Conservation (phyloP, 306 rosid genomes). For the Fragaria ananassa region DNA sequence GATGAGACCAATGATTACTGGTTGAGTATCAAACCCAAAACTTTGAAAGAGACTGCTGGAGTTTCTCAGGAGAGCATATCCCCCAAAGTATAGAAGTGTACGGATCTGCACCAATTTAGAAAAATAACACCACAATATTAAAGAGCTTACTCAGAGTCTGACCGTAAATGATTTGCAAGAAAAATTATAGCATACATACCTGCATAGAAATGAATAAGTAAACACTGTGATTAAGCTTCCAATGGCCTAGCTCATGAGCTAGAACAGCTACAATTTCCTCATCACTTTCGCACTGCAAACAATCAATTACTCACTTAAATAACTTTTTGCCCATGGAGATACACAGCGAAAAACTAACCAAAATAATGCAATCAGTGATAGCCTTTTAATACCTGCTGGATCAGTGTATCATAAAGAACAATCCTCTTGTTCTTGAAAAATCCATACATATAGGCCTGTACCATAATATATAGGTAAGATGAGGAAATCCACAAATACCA, state of each 20-base stretch:
- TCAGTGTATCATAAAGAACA: slow-evolving; percentile 91
- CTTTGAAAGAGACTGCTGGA: slow-evolving; percentile 68
- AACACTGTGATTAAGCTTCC: slow-evolving; percentile 93
- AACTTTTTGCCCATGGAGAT: not conserved
- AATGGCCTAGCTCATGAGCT: slow-evolving; percentile 97
- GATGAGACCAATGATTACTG: slow-evolving; percentile 84
- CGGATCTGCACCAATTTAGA: slow-evolving; percentile 49
- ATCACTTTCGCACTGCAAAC: slow-evolving; percentile 76
- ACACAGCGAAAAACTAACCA: not conserved
- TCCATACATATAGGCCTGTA: slow-evolving; percentile 99
- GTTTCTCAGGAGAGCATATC: slow-evolving; percentile 87
- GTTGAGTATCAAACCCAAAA: slow-evolving; percentile 91
- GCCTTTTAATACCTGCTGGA: slow-evolving; percentile 68
- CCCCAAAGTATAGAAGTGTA: slow-evolving; percentile 85
- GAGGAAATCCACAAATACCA: slow-evolving; percentile 12
- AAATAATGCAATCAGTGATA: not conserved
- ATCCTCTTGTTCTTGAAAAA: slow-evolving; percentile 96
- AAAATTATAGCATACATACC: slow-evolving; percentile 43
- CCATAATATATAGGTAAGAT: slow-evolving; percentile 12
- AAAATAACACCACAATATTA: slow-evolving; percentile 2
- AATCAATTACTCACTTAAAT: not conserved
- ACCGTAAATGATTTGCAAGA: not conserved
- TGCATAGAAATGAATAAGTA: slow-evolving; percentile 87
- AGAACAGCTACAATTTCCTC: slow-evolving; percentile 96
- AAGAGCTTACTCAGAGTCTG: not conserved